Evolutionary conservation across 345 rosid species (phyloP).

Genomic region (Eucalyptus cloeziana): DNA sequence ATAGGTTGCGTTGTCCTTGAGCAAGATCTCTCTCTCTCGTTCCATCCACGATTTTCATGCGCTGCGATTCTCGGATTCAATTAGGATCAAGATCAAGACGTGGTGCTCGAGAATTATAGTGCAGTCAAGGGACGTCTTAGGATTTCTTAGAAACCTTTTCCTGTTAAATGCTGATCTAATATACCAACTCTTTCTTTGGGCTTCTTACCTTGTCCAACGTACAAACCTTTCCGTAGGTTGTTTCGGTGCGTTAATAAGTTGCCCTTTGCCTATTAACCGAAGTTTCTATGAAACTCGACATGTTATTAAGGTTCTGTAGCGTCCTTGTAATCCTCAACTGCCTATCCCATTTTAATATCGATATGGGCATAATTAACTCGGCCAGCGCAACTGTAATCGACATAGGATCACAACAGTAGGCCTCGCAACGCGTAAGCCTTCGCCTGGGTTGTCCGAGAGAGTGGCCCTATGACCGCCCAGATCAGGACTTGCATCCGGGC

Average conservation of each 20-base stretch:
- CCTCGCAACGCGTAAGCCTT: background rate
- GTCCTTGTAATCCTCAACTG: background rate
- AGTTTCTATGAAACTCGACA: background rate
- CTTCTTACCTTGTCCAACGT: background rate
- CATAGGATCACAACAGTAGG: background rate
- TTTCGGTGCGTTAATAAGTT: background rate
- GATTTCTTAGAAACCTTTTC: background rate
- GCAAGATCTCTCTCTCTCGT: background rate
- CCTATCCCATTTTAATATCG: background rate
- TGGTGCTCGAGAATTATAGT: background rate
- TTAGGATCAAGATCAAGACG: background rate
- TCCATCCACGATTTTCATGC: background rate
- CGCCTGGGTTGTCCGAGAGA: background rate
- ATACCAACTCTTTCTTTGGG: background rate
- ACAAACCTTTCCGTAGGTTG: background rate
- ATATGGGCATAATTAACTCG: background rate
- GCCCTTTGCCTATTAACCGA: background rate
- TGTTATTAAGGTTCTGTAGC: background rate
- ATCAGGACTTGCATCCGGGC: background rate
- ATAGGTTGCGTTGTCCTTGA: background rate
- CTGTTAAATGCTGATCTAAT: background rate
- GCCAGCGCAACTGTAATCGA: background rate
- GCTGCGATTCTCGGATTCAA: background rate
- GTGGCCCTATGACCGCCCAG: background rate
- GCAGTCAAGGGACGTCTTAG: background rate